Conservation (phyloP, 2,329 filamentous ascomycete genomes). For the Amesomyces nigricolor region DNA sequence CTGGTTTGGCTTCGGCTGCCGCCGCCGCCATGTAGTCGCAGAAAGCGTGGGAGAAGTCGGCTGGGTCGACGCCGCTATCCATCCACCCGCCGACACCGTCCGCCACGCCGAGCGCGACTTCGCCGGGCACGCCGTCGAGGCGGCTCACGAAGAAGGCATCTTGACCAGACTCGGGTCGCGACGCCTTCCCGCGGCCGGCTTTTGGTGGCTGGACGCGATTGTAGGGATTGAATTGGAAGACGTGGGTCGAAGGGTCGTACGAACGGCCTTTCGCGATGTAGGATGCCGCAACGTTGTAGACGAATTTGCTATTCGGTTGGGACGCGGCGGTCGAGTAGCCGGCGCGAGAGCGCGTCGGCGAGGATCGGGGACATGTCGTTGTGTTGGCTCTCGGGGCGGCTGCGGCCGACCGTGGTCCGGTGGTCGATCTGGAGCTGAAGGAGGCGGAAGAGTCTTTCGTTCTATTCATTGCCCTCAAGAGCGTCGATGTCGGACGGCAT, state of each 20-base stretch:
- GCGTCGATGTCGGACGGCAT: constrained; percentile 15
- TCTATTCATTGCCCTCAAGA: background rate
- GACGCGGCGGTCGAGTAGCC: constrained; percentile 11
- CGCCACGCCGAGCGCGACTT: constrained; percentile 80
- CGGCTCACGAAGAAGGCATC: constrained; percentile 92
- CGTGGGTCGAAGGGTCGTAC: constrained; percentile 62
- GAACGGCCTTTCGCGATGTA: constrained; percentile 67
- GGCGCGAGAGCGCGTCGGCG: background rate
- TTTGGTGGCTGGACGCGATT: constrained; percentile 51
- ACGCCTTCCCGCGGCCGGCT: constrained; percentile 46
- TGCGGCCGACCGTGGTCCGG: background rate
- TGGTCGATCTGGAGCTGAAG: constrained; percentile 1
- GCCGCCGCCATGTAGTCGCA: constrained; percentile 87
- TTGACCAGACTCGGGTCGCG: constrained; percentile 75
- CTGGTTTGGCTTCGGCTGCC: constrained; percentile 48
- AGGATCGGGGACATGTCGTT: background rate
- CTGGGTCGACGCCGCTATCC: constrained; percentile 86
- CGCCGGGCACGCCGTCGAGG: constrained; percentile 59
- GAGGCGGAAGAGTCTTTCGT: background rate
- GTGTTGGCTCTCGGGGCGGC: background rate
- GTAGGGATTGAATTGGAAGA: constrained; percentile 67
- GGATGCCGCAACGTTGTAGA: constrained; percentile 67
- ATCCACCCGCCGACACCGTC: constrained; percentile 96
- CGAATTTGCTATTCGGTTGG: constrained; percentile 37
- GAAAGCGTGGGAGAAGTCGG: constrained; percentile 88